These are phyloP conservation scores for Chlamydomonas schloesseri DNA, from an alignment of 139 green algal genomes.

Conservation along the genomic window DNA sequence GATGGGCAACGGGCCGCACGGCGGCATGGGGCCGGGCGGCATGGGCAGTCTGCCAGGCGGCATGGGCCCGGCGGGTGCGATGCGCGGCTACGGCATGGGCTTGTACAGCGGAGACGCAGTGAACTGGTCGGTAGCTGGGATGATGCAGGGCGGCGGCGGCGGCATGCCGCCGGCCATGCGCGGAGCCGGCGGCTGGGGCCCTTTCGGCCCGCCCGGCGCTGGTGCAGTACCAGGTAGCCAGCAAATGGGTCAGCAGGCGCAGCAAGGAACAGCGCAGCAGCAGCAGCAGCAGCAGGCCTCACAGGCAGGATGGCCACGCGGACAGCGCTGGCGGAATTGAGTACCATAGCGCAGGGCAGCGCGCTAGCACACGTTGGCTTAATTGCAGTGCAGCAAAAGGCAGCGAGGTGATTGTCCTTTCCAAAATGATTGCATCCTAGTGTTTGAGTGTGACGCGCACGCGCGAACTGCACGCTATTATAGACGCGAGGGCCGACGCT, in stretches of 20 bases:
- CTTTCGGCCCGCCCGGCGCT: constrained; percentile 22
- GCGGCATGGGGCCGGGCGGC: background rate
- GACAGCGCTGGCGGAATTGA: constrained; percentile 33
- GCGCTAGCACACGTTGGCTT: too few relatives aligned
- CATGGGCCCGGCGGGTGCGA: constrained; percentile 4
- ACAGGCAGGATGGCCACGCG: constrained; percentile 39
- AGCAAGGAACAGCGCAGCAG: constrained; percentile 37
- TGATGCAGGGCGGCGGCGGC: background rate
- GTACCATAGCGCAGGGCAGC: background rate
- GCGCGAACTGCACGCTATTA: too few relatives aligned
- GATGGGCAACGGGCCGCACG: background rate
- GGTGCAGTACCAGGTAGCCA: background rate
- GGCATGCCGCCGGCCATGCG: constrained; percentile 15
- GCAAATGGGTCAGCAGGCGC: background rate
- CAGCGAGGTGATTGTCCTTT: too few relatives aligned
- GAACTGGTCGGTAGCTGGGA: constrained; percentile 18
- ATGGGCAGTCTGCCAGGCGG: background rate
- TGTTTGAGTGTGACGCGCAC: too few relatives aligned
- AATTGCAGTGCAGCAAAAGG: too few relatives aligned
- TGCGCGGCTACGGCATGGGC: constrained; percentile 30
- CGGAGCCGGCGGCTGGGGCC: constrained; percentile 20
- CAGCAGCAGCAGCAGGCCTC: constrained; percentile 6
- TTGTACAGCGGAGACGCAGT: constrained; percentile 36
- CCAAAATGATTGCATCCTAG: too few relatives aligned
- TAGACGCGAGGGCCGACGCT: too few relatives aligned